phyloP scores from a whole-genome alignment of 2,329 filamentous ascomycete species.

The Colletotrichum tanaceti region DNA sequence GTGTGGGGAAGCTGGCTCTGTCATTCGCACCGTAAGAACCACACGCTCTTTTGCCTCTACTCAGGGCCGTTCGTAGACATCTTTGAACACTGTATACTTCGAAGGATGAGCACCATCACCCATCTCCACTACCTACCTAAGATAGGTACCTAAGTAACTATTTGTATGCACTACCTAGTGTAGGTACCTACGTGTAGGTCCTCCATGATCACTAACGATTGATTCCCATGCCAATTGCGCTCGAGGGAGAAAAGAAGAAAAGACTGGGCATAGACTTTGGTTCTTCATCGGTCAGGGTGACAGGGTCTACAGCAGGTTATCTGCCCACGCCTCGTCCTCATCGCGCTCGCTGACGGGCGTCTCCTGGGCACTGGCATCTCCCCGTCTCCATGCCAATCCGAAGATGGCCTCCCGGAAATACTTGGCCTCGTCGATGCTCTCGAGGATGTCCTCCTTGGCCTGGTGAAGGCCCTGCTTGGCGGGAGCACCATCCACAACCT shows the following conservation, averaged over 20 bases:
- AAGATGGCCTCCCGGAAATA: constrained; percentile 84
- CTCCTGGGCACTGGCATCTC: constrained; percentile 20
- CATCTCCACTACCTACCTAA: no score
- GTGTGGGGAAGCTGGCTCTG: neutral
- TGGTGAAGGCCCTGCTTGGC: constrained; percentile 82
- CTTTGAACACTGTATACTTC: neutral
- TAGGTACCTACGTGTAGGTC: no score
- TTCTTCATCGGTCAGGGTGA: neutral
- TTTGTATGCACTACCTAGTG: no score
- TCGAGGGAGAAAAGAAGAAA: no score
- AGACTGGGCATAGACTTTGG: neutral
- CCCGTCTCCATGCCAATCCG: constrained; percentile 46
- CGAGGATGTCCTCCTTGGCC: constrained; percentile 88
- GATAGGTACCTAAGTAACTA: no score
- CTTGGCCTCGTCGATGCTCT: constrained; percentile 91
- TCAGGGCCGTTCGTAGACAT: no score
- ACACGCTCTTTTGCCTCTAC: neutral
- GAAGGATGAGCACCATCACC: neutral
- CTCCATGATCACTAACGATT: neutral
- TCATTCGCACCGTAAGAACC: constrained; percentile 3
- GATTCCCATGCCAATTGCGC: neutral
- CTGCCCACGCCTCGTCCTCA: constrained; percentile 40
- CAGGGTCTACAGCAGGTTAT: constrained; percentile 34
- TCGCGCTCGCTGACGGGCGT: constrained; percentile 39
- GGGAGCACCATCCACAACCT: constrained; percentile 71